These are phyloP conservation scores for Pythium sp. DNA, from an alignment of 352 stramenopile species.

Conservation along the genomic window DNA sequence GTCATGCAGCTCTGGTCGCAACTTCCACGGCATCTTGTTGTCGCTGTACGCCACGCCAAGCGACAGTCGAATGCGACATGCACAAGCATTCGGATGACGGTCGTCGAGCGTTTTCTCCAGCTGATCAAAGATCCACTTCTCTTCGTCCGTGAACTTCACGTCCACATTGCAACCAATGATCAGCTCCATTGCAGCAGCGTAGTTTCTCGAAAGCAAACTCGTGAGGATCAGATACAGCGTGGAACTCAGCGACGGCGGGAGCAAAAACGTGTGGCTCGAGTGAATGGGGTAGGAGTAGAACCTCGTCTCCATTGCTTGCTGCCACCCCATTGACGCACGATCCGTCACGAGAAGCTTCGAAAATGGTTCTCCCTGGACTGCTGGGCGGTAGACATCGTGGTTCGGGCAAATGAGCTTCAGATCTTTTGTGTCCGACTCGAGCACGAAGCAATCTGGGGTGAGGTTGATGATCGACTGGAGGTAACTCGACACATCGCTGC, in stretches of 20 bases:
- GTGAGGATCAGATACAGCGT: constrained; percentile 98
- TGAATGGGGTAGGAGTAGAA: constrained; percentile 99
- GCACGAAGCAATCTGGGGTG: constrained; percentile 59
- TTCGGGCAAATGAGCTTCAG: constrained; percentile 79
- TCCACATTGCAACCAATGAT: constrained; percentile 96
- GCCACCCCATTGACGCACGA: constrained; percentile 73
- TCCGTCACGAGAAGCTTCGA: constrained; percentile 75
- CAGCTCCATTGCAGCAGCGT: constrained; percentile 94
- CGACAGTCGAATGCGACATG: constrained; percentile 90
- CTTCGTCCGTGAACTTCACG: constrained; percentile 93
- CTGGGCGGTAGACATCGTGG: constrained; percentile 79
- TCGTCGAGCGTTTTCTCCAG: constrained; percentile 94
- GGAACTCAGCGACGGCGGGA: constrained; percentile 94
- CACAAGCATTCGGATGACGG: constrained; percentile 93
- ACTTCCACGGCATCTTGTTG: constrained; percentile 89
- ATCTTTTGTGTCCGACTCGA: constrained; percentile 79
- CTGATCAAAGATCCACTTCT: constrained; percentile 97
- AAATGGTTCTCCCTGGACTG: constrained; percentile 76
- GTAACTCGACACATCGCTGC: constrained; percentile 40
- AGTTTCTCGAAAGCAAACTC: constrained; percentile 94
- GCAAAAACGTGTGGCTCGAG: constrained; percentile 92
- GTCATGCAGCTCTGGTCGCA: constrained; percentile 71
- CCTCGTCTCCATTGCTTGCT: constrained; percentile 88
- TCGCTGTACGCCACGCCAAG: constrained; percentile 88
- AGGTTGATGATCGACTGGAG: constrained; percentile 46